These are phyloP conservation scores for Exophiala sp. DNA, from an alignment of 2,329 filamentous ascomycete genomes.

Conservation along the genomic window DNA sequence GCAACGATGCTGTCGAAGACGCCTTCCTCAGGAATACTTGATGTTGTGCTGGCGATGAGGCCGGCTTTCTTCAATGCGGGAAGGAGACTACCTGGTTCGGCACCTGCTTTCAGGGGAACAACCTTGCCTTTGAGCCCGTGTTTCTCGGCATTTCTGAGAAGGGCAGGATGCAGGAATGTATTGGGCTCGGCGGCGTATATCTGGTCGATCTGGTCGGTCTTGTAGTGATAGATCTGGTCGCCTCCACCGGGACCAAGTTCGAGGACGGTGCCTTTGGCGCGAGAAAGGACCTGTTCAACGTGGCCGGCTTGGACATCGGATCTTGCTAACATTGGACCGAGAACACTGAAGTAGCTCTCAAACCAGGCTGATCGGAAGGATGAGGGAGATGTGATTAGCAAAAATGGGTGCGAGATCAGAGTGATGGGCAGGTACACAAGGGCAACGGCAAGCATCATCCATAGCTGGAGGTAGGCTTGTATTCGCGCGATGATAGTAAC, in stretches of 20 bases:
- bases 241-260: slow-evolving; percentile 46
- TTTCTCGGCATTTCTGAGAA: slow-evolving; percentile 34
- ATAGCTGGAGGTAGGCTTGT: slow-evolving; percentile 13
- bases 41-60: slow-evolving; percentile 36
- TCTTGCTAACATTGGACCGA: slow-evolving; percentile 25
- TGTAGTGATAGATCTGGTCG: slow-evolving; percentile 43
- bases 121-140: slow-evolving; percentile 37
- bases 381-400: slow-evolving; percentile 14
- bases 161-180: slow-evolving; percentile 31
- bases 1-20: slow-evolving; percentile 43
- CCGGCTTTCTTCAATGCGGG: slow-evolving; percentile 45
- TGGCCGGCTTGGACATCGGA: slow-evolving; percentile 19
- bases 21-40: slow-evolving; percentile 37
- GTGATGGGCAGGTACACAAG: slow-evolving; percentile 18
- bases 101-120: slow-evolving; percentile 36
- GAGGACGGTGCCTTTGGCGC: slow-evolving; percentile 38
- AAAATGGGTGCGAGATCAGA: slow-evolving; percentile 15
- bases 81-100: slow-evolving; percentile 45
- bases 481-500: slow-evolving; percentile 9
- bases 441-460: slow-evolving; percentile 18
- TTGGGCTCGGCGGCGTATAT: slow-evolving; percentile 46
- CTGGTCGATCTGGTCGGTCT: slow-evolving; percentile 32
- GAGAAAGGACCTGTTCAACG: slow-evolving; percentile 28
- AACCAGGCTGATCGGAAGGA: slow-evolving; percentile 26
- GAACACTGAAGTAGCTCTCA: slow-evolving; percentile 19